phyloP scores from a whole-genome alignment of 768 basidiomycete species.

The Asterophora lycoperdoides region DNA sequence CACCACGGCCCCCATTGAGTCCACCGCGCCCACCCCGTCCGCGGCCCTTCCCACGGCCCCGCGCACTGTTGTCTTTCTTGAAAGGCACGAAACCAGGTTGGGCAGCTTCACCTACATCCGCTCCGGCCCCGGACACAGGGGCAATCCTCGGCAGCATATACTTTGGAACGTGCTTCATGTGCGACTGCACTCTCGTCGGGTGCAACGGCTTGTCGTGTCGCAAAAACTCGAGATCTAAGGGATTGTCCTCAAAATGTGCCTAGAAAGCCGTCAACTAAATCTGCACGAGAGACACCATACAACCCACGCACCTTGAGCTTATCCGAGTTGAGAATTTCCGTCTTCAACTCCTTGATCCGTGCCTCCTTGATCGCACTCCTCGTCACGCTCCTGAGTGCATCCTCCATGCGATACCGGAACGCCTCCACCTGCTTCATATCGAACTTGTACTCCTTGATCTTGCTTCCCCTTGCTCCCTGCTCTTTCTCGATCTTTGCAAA shows the following conservation, averaged over 20 bases:
- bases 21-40: conserved; percentile 52
- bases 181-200: conserved; percentile 83
- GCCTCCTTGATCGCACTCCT: conserved; percentile 85
- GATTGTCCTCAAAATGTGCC: conserved; percentile 98
- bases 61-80: conserved; percentile 45
- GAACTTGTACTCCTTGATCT: conserved; percentile 87
- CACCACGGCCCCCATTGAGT: conserved; percentile 45
- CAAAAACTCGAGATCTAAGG: conserved; percentile 85
- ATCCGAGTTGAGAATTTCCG: conserved; percentile 91
- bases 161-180: conserved; percentile 94
- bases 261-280: conserved; percentile 26
- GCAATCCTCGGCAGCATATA: conserved; percentile 86
- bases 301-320: conserved; percentile 79
- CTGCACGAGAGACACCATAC: not conserved
- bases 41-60: conserved; percentile 53
- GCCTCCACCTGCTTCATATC: conserved; percentile 96
- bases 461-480: conserved; percentile 55
- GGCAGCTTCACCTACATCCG: conserved; percentile 20
- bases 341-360: conserved; percentile 86
- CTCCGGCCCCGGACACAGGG: conserved; percentile 43
- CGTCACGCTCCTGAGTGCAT: conserved; percentile 87
- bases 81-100: conserved; percentile 68
- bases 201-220: conserved; percentile 94
- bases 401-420: conserved; percentile 97
- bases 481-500: conserved; percentile 76